These are phyloP conservation scores for Acanthamoeba triangularis DNA, from an alignment of 208 protist species.

Conservation along the genomic window DNA sequence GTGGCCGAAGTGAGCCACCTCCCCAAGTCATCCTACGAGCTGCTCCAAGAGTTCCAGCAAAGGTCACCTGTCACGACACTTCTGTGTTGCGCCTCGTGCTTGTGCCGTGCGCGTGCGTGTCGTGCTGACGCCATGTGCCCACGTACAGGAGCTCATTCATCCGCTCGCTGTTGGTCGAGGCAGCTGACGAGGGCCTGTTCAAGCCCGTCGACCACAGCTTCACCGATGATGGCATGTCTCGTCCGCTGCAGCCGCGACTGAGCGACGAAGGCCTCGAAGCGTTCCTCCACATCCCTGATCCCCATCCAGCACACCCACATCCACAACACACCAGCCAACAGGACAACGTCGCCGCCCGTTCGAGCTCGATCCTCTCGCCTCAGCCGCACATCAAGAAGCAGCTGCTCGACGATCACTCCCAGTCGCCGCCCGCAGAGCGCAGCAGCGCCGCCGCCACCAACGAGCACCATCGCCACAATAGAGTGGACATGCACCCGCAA, in stretches of 20 bases:
- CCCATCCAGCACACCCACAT: too few species aligned
- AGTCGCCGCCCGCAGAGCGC: neutral
- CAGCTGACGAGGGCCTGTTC: constrained; percentile 20
- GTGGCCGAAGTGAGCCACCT: neutral
- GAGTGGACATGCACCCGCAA: neutral
- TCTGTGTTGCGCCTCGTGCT: neutral
- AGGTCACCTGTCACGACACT: neutral
- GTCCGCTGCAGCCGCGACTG: neutral
- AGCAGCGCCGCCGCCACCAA: neutral
- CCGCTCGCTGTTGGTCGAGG: constrained; percentile 14
- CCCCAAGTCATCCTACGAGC: neutral
- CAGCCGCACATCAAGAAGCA: neutral
- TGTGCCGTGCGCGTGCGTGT: neutral
- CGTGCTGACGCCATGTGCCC: too few species aligned
- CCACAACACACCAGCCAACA: too few species aligned
- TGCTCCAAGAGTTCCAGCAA: constrained; percentile 32
- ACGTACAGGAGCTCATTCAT: constrained; percentile 2
- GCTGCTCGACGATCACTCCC: constrained; percentile 16
- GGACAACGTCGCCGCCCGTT: neutral
- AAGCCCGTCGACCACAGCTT: neutral
- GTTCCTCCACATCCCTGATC: neutral
- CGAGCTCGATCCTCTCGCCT: constrained; percentile 1
- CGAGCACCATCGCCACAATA: neutral
- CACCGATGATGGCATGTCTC: neutral
- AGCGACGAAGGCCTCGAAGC: neutral